Evolutionary conservation across 1,139 yeast species (phyloP), one percentile per base, ranked within the genome.

Genomic region (Wickerhamiella infanticola): DNA sequence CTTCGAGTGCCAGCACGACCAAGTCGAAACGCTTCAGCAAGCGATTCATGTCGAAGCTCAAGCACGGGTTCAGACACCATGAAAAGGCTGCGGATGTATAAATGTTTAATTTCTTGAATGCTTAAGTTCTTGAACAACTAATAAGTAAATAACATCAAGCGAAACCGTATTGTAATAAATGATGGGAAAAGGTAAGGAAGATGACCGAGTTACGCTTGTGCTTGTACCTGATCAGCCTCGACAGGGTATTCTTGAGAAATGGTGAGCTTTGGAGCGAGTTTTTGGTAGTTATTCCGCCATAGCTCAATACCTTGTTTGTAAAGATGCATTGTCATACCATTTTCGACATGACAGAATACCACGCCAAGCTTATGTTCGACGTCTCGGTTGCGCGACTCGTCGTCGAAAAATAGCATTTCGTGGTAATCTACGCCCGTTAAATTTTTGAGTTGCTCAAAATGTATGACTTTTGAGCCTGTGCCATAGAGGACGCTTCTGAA

Each of bases 401-500:
- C 90, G 57, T 81, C 90, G 55, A 72, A 81, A 45, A 81, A 67
- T 9, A 81, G 66, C 67, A 79, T 74, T 35, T 76, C 71, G 1
- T 72, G 67, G 44, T 60, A 64, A 3, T 59, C 63, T 18, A 78
- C 63, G n/a, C 72, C 76, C 4, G 75, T 63, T 37, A 65, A 69
- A 45, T 66, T 61, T 0, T 75, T 72, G 27, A 73, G 52, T 43
- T 66, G 66, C 31, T 61, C 58, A 44, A 81, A 75, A 58, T 81
- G 93, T 37, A 63, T 66, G 13, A 67, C 67, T 57, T 81, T 81
- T n/a, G 79, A 64, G 3, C 79, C 79, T 39, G 71, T 70, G 0
- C 86, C 85, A 81, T 82, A 80, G 51, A 77, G 82, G 44, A 73
- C 60, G 47, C 69, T 68, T 48, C 70, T 72, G 50, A 81, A 75